These are phyloP conservation scores for Hyphopichia pseudoburtonii DNA, from an alignment of 1,139 yeast genomes.

Conservation along the genomic window DNA sequence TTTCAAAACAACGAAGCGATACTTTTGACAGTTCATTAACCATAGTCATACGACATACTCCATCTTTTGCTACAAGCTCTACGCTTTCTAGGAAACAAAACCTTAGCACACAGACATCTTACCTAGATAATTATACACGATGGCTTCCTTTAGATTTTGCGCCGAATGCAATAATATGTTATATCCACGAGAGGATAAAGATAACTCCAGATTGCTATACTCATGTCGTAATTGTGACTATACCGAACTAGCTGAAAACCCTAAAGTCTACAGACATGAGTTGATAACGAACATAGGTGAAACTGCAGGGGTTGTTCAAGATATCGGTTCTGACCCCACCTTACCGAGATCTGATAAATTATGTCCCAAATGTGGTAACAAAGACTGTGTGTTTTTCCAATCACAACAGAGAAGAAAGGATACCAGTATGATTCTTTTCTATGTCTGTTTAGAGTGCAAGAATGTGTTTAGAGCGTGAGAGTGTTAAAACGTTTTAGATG, in stretches of 20 bases:
- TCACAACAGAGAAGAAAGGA: constrained; percentile 93
- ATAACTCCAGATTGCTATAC: constrained; percentile 67
- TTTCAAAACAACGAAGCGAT: too few relatives aligned
- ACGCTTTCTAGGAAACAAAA: too few relatives aligned
- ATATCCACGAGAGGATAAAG: constrained; percentile 96
- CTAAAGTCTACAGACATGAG: constrained; percentile 91
- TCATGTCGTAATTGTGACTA: constrained; percentile 96
- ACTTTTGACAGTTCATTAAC: too few relatives aligned
- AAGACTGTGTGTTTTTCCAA: constrained; percentile 94
- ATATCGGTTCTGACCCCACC: constrained; percentile 94
- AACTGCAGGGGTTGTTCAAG: constrained; percentile 97
- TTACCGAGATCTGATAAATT: constrained; percentile 91
- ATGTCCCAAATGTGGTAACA: constrained; percentile 85
- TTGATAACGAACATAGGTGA: constrained; percentile 86
- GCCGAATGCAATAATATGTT: constrained; percentile 97
- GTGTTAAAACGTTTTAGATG: too few relatives aligned
- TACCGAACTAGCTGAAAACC: constrained; percentile 86
- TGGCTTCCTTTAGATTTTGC: constrained; percentile 92
- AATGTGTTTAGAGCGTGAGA: constrained; percentile 60
- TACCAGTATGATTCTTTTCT: constrained; percentile 92
- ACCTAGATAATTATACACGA: constrained; percentile 22
- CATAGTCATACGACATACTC: too few relatives aligned
- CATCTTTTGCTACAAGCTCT: too few relatives aligned
- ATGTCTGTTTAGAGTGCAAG: constrained; percentile 86
- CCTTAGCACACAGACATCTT: neutral